These are phyloP conservation scores for Beauveria scarabaeidicola DNA, from an alignment of 2,329 filamentous ascomycete genomes.

Conservation along the genomic window DNA sequence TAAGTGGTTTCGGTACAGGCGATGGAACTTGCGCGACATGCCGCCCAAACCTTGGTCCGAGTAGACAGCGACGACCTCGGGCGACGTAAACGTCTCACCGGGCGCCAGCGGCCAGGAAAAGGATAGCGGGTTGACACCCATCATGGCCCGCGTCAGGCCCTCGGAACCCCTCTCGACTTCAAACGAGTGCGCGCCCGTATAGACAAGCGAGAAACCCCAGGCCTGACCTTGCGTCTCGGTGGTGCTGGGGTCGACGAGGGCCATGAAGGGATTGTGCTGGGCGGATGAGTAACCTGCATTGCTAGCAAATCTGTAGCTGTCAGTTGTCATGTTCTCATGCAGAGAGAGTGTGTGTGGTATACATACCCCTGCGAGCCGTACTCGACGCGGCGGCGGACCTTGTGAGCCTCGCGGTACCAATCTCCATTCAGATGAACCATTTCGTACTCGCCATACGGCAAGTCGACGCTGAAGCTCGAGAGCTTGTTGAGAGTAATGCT, in stretches of 20 bases:
- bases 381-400: slow-evolving; percentile 45
- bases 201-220: slow-evolving; percentile 58
- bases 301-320: slow-evolving; percentile 44
- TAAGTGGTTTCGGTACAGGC: slow-evolving; percentile 52
- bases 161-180: slow-evolving; percentile 56
- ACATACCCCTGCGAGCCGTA: slow-evolving; percentile 47
- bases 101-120: slow-evolving; percentile 48
- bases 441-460: slow-evolving; percentile 51
- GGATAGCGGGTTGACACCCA: slow-evolving; percentile 54
- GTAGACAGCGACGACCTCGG: slow-evolving; percentile 55
- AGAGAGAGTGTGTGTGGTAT: too few relatives aligned
- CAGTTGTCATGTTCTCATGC: background rate
- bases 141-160: slow-evolving; percentile 49
- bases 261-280: slow-evolving; percentile 56
- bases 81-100: slow-evolving; percentile 49
- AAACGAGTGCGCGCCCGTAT: slow-evolving; percentile 53
- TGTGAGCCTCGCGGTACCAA: slow-evolving; percentile 51
- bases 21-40: slow-evolving; percentile 54
- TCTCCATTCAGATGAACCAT: slow-evolving; percentile 56
- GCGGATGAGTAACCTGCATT: slow-evolving; percentile 55
- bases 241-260: slow-evolving; percentile 45
- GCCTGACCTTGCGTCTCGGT: slow-evolving; percentile 54
- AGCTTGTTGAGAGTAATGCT: slow-evolving; percentile 47
- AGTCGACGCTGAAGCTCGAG: slow-evolving; percentile 53
- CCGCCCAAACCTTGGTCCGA: slow-evolving; percentile 50